phyloP scores from a whole-genome alignment of 352 stramenopile species.

The Phytophthora cryptogea region DNA sequence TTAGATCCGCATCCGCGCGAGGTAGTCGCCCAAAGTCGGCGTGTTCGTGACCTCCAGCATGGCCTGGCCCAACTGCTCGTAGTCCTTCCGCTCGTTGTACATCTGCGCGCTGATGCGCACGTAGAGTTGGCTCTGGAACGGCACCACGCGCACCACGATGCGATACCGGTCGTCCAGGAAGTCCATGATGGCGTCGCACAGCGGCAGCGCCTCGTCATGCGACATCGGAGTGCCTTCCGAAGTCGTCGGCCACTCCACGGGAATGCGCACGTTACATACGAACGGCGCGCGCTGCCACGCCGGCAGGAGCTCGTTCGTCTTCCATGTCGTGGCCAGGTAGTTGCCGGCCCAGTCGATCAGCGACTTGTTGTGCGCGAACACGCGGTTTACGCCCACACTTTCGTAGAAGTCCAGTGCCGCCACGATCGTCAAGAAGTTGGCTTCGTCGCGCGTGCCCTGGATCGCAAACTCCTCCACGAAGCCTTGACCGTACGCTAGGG shows the following conservation, averaged over 20 bases:
- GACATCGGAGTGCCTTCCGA: slow-evolving; percentile 51
- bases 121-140: slow-evolving; percentile 74
- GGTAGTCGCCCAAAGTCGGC: slow-evolving; percentile 63
- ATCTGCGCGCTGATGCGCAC: slow-evolving; percentile 86
- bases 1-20: slow-evolving; percentile 69
- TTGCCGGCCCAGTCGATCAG: slow-evolving; percentile 84
- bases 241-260: slow-evolving; percentile 62
- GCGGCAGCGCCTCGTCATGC: slow-evolving; percentile 57
- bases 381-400: slow-evolving; percentile 71
- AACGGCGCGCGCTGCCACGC: slow-evolving; percentile 84
- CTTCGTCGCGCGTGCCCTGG: slow-evolving; percentile 82
- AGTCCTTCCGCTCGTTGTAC: slow-evolving; percentile 85
- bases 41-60: slow-evolving; percentile 79
- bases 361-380: slow-evolving; percentile 82
- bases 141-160: slow-evolving; percentile 68
- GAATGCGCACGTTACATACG: slow-evolving; percentile 79
- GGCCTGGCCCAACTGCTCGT: slow-evolving; percentile 69
- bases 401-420: slow-evolving; percentile 86
- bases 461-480: slow-evolving; percentile 88
- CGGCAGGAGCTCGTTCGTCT: slow-evolving; percentile 71
- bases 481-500: slow-evolving; percentile 75
- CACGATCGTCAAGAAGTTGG: slow-evolving; percentile 83
- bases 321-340: slow-evolving; percentile 75
- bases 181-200: slow-evolving; percentile 85
- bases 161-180: slow-evolving; percentile 74